Conservation (phyloP, 2,329 filamentous ascomycete species). For the Neobulgaria alba region DNA sequence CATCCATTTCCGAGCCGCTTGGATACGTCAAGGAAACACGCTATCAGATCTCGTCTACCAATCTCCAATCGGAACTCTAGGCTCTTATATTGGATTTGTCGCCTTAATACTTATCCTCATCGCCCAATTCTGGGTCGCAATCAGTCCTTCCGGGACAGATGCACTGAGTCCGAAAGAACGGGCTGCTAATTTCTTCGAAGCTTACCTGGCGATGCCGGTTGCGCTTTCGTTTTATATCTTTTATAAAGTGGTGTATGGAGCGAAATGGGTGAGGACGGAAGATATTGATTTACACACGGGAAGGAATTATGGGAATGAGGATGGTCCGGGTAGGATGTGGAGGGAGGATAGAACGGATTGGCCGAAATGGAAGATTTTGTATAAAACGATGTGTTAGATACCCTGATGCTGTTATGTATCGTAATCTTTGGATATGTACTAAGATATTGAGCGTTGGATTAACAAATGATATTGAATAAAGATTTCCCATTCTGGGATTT, state of each 20-base stretch:
- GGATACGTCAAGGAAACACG: constrained; percentile 53
- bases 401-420: too few species aligned
- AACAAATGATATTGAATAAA: too few species aligned
- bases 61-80: constrained; percentile 49
- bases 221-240: constrained; percentile 57
- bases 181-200: constrained; percentile 62
- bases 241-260: constrained; percentile 73
- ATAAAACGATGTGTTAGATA: constrained; percentile 60
- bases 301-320: constrained; percentile 66
- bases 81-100: constrained; percentile 52
- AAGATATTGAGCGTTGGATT: too few species aligned
- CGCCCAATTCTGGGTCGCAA: constrained; percentile 68
- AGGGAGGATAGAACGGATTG: constrained; percentile 60
- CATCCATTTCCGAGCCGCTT: constrained; percentile 80
- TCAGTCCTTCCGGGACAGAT: constrained; percentile 56
- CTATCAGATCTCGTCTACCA: constrained; percentile 56
- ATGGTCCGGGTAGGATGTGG: constrained; percentile 70
- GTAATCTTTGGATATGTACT: too few species aligned
- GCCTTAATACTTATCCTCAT: constrained; percentile 38
- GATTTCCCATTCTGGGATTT: too few species aligned
- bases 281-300: constrained; percentile 87
- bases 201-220: constrained; percentile 62
- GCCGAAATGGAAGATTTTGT: constrained; percentile 69
- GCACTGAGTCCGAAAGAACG: constrained; percentile 35
- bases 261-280: constrained; percentile 53